Evolutionary conservation across 225 moss, liverwort and hornwort genomes (phyloP).

Genomic region (Pseudoscleropodium purum): DNA sequence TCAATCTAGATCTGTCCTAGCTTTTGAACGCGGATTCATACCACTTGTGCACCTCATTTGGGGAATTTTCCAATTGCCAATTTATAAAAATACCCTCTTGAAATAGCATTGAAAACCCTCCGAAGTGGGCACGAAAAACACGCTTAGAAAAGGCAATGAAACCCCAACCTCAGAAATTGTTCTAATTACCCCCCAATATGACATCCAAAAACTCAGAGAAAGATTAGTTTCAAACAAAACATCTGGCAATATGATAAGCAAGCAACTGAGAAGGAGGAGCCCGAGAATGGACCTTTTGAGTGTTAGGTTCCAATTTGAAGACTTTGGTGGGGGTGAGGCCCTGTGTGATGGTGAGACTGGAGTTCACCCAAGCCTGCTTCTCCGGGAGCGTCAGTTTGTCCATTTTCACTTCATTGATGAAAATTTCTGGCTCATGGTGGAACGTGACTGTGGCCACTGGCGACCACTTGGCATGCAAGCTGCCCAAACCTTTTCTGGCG

Average conservation of each 20-base stretch:
- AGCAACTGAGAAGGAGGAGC: not conserved
- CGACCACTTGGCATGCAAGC: conserved; percentile 83
- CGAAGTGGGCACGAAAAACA: not conserved
- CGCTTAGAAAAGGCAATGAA: not conserved
- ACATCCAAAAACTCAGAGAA: not conserved
- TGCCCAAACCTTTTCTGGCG: conserved; percentile 69
- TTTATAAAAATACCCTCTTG: not conserved
- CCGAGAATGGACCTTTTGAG: conserved; percentile 34
- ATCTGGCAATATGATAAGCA: not conserved
- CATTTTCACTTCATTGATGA: conserved; percentile 54
- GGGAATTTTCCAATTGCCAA: not conserved
- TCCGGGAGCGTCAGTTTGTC: conserved; percentile 39
- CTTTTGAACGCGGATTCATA: no score
- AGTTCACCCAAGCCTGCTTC: conserved; percentile 68
- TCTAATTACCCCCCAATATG: no score
- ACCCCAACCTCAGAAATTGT: not conserved
- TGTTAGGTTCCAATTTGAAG: conserved; percentile 49
- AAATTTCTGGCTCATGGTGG: conserved; percentile 67
- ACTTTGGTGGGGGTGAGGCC: conserved; percentile 37
- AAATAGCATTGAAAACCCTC: not conserved
- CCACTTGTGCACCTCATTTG: not conserved
- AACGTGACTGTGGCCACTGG: conserved; percentile 68
- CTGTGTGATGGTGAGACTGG: conserved; percentile 11
- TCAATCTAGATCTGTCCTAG: no score
- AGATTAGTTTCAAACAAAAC: not conserved